Evolutionary conservation across 305 asterid genomes (phyloP).

Genomic region (Solanum hybrid): DNA sequence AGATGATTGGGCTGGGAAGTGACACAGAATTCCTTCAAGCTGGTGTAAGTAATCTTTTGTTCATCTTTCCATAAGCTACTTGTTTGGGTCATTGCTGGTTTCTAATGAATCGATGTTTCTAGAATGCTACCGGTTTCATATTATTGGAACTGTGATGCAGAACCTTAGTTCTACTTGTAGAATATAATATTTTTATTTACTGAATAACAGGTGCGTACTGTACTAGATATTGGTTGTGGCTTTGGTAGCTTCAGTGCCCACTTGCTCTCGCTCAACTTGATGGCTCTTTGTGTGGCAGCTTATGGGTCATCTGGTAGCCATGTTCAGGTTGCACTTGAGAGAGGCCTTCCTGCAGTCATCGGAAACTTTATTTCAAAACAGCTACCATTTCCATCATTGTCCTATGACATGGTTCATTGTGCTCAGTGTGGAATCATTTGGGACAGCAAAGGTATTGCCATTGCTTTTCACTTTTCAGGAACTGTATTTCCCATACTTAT

Average conservation of each 20-base stretch:
- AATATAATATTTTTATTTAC: neutral
- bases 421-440: constrained; percentile 88
- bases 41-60: constrained; percentile 56
- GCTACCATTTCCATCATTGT: constrained; percentile 84
- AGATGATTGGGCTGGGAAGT: constrained; percentile 86
- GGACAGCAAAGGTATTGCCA: constrained; percentile 74
- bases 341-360: constrained; percentile 95
- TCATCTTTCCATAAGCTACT: neutral
- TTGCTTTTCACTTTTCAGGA: neutral
- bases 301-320: constrained; percentile 93
- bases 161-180: neutral
- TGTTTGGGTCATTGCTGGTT: neutral
- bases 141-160: neutral
- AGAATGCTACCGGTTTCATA: neutral
- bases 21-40: constrained; percentile 67
- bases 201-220: constrained; percentile 65
- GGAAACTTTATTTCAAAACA: constrained; percentile 80
- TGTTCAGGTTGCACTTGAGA: constrained; percentile 93
- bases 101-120: neutral
- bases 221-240: constrained; percentile 94
- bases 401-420: constrained; percentile 97
- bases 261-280: constrained; percentile 75
- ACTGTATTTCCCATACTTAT: neutral
- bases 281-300: constrained; percentile 89
- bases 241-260: constrained; percentile 96